Conservation (phyloP, 2,329 filamentous ascomycete genomes). For the Chaetomium sp. region DNA sequence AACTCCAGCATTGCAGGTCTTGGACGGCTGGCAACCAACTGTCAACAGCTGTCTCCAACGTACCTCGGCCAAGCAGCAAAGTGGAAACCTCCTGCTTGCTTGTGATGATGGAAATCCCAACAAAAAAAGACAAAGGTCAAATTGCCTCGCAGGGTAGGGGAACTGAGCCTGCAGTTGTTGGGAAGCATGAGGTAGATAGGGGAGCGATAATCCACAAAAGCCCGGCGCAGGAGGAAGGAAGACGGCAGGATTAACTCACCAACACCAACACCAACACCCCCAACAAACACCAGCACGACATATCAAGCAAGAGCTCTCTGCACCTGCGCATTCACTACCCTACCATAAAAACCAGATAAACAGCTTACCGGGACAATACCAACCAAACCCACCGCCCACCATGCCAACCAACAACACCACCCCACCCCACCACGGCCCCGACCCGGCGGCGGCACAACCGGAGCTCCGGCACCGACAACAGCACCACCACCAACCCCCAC, state of each 20-base stretch:
- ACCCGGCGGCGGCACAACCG: background rate
- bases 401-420: conserved; percentile 11
- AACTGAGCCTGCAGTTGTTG: background rate
- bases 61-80: conserved; percentile 16
- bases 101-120: conserved; percentile 19
- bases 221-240: background rate
- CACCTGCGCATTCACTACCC: background rate
- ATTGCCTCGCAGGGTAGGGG: conserved; percentile 1
- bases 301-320: background rate
- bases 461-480: conserved; percentile 16
- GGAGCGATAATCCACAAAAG: conserved; percentile 2
- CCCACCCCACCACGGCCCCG: background rate
- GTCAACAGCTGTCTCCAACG: background rate
- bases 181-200: background rate
- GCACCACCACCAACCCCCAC: background rate
- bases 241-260: background rate
- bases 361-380: background rate
- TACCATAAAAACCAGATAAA: background rate
- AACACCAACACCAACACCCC: background rate
- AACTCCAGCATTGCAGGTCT: background rate
- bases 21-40: conserved; percentile 1
- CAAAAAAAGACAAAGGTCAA: conserved; percentile 10
- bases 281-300: background rate
- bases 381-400: background rate
- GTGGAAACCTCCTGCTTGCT: conserved; percentile 15